These are phyloP conservation scores for Sporisorium scitamineum DNA, from an alignment of 1,284 basidiomycete species.

Conservation along the genomic window DNA sequence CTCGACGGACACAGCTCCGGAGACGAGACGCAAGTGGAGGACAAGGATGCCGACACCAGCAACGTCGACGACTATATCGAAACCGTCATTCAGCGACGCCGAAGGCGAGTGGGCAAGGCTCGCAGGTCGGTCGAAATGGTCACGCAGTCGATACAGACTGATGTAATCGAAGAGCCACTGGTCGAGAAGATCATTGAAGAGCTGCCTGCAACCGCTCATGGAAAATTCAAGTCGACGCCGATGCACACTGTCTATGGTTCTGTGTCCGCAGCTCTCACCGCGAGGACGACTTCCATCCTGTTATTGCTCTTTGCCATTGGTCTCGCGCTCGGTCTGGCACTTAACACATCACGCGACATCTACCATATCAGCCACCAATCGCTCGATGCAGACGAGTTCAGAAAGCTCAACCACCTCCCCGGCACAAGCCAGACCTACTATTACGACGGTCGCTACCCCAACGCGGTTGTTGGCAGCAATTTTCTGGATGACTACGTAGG, in stretches of 20 bases:
- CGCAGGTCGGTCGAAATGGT: slow-evolving; percentile 42
- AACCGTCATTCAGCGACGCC: slow-evolving; percentile 47
- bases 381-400: slow-evolving; percentile 41
- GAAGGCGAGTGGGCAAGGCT: slow-evolving; percentile 41
- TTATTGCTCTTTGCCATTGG: slow-evolving; percentile 26
- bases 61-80: slow-evolving; percentile 51
- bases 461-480: slow-evolving; percentile 40
- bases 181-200: not conserved
- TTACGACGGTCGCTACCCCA: slow-evolving; percentile 42
- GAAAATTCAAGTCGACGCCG: not conserved
- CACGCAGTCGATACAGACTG: slow-evolving; percentile 42
- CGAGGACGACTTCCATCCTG: slow-evolving; percentile 17
- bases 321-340: slow-evolving; percentile 21
- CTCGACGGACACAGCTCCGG: slow-evolving; percentile 32
- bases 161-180: slow-evolving; percentile 12
- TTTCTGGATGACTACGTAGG: slow-evolving; percentile 39
- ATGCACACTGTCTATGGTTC: not conserved
- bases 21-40: slow-evolving; percentile 48
- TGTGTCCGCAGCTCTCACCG: slow-evolving; percentile 7
- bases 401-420: slow-evolving; percentile 40
- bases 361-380: slow-evolving; percentile 40
- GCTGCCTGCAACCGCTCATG: not conserved
- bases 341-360: slow-evolving; percentile 51
- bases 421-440: slow-evolving; percentile 23
- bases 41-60: slow-evolving; percentile 38